Evolutionary conservation across 768 basidiomycete genomes (phyloP), one percentile per base, ranked within the genome.

Genomic region (Termitomyces sp.): DNA sequence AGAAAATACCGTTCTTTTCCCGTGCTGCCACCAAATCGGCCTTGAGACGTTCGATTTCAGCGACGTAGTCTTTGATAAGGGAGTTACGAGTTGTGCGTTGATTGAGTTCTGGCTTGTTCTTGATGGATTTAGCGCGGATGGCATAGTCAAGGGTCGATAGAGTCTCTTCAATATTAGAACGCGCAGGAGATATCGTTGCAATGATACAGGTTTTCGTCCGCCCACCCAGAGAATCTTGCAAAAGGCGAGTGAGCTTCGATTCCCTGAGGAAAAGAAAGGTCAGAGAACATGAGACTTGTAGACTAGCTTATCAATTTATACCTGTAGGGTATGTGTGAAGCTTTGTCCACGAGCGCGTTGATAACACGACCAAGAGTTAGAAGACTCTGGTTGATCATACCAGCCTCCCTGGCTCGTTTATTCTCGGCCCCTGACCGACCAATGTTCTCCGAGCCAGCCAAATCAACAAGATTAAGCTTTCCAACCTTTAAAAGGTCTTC

Each of bases 181-280:
- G 86, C 5, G 94, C 92, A 1, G 97, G 96, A 9, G 94, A 96
- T 68, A 98, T 86, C 6, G 97, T 98, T 0, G 96, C 97, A 63
- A 99, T 92, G 70, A 99, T 94, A 68, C 94, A 96, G 0, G 97
- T 99, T 77, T 98, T 98, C 6, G 97, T 99, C 37, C 88, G 84
- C 0, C 97, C 97, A 6, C 97, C 97, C 5, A 99, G 82, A n/a
- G 97, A 99, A 75, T 99, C 97, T 88, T 98, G 96, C 4, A 99
- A 83, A 10, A 99, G 82, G 40, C 97, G 92, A 14, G 97, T 99
- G 57, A 99, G 88, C 71, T 98, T 98, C 3, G 96, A 98, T 75
- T 99, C 97, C 32, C 94, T 92, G 68, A 10, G 10, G 32, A 57
- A 56, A 57, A 63, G 45, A 5, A 1, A 57, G 15, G 5, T 47